Conservation (phyloP, 345 rosid genomes). For the Populus deltoides region DNA sequence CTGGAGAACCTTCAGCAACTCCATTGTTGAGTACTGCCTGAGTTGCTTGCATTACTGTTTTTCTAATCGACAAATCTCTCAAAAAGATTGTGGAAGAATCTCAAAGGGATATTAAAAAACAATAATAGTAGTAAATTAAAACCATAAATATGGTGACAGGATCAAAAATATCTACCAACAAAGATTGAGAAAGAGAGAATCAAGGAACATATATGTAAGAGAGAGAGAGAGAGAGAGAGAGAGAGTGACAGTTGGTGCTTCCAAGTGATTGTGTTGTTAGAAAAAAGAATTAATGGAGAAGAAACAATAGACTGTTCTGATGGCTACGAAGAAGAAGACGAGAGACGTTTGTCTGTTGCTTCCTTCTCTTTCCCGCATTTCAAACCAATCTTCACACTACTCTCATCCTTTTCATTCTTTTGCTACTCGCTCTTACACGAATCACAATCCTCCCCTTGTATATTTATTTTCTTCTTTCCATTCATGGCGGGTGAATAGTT, state of each 20-base stretch:
- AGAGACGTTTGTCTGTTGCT: not conserved
- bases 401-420: not conserved
- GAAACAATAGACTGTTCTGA: not conserved
- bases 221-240: not conserved
- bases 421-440: not conserved
- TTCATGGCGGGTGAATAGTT: too few species aligned
- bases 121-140: not conserved
- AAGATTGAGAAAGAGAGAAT: not conserved
- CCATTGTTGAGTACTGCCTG: not conserved
- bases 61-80: not conserved
- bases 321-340: not conserved
- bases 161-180: not conserved
- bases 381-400: not conserved
- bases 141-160: not conserved
- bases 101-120: not conserved
- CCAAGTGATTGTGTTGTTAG: not conserved
- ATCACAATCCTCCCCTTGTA: too few species aligned
- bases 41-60: slow-evolving; percentile 11
- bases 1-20: slow-evolving; percentile 12
- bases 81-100: not conserved
- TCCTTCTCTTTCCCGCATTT: not conserved
- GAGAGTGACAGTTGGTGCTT: not conserved
- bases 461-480: too few species aligned
- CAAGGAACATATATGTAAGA: not conserved
- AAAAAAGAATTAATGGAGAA: not conserved